Evolutionary conservation across 306 rosid genomes (phyloP).

Genomic region (Cucurbita argyrosperma): DNA sequence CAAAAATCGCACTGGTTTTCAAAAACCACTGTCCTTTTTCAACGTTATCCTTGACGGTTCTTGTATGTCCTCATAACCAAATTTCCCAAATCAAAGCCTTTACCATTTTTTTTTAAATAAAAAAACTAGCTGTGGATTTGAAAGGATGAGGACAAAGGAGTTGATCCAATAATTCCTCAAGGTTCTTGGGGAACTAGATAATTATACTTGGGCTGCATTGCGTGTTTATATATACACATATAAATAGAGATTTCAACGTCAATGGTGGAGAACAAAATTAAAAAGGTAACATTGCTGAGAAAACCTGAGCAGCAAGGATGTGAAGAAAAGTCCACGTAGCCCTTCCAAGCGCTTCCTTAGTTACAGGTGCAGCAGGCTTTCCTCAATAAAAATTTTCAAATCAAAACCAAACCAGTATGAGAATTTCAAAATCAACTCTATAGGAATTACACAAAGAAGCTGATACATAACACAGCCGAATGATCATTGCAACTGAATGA

Average conservation of each 20-base stretch:
- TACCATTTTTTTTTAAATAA: background rate
- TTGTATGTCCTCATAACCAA: background rate
- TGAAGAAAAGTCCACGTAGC: constrained; percentile 96
- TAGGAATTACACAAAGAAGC: background rate
- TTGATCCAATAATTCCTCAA: background rate
- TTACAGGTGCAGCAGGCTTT: constrained; percentile 35
- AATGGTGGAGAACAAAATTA: background rate
- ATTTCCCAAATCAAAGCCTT: background rate
- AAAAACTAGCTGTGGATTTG: background rate
- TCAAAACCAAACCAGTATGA: background rate
- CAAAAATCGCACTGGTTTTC: background rate
- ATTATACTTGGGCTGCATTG: background rate
- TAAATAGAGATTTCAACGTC: background rate
- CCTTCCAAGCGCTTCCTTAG: constrained; percentile 78
- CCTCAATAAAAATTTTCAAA: constrained; percentile 22
- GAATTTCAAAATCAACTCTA: background rate
- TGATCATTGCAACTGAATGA: background rate
- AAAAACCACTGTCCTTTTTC: background rate
- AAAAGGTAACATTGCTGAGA: constrained; percentile 2
- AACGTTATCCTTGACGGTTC: background rate
- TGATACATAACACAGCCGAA: background rate
- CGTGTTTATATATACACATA: too few relatives aligned
- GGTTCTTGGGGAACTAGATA: background rate
- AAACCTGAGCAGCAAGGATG: constrained; percentile 92
- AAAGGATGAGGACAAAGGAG: background rate